Conservation (phyloP, 2,329 filamentous ascomycete species). For the Eurotiales sp. region DNA sequence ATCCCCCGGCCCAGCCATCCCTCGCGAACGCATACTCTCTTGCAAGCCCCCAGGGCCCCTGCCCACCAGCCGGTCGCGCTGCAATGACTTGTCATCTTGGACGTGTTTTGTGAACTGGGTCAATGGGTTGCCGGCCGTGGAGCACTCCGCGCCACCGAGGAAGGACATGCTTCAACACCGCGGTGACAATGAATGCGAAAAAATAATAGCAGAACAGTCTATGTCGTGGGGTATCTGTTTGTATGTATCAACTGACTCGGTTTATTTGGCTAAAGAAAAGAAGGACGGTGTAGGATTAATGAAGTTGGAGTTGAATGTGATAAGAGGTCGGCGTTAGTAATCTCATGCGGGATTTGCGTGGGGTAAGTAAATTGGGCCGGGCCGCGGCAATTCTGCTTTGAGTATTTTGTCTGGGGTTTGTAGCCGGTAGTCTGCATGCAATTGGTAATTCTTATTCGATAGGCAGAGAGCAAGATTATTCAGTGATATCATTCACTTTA, state of each 20-base stretch:
- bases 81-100: constrained; percentile 90
- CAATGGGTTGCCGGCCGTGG: constrained; percentile 89
- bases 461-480: no score
- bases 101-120: constrained; percentile 97
- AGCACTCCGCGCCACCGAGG: constrained; percentile 92
- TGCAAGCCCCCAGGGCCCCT: constrained; percentile 66
- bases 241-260: no score
- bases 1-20: constrained; percentile 68
- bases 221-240: neutral
- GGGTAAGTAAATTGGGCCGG: no score
- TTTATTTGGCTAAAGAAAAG: neutral
- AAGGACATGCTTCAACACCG: constrained; percentile 92
- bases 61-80: constrained; percentile 82
- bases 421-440: no score
- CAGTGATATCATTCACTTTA: no score
- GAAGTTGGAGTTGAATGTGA: neutral
- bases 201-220: neutral
- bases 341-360: no score
- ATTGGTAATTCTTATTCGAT: no score
- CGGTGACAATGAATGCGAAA: no score
- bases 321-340: no score
- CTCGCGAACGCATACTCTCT: constrained; percentile 72
- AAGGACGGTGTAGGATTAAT: neutral
- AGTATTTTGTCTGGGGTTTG: no score
- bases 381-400: no score